Conservation (phyloP, 129 eudicot species). For the Flaveria bidentis region DNA sequence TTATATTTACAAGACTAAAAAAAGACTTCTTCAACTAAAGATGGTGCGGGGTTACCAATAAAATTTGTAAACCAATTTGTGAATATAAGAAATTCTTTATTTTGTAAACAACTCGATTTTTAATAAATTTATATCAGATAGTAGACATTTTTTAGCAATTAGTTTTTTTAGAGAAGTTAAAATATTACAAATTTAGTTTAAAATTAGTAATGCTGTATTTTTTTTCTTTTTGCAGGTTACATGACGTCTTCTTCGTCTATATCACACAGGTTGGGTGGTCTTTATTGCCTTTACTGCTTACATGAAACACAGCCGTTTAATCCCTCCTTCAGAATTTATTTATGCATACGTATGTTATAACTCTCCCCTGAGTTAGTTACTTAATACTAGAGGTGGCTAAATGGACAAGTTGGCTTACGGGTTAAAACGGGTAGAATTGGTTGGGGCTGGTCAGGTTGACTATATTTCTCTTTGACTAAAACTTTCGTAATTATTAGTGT, state of each 20-base stretch:
- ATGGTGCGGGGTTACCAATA: too few species aligned
- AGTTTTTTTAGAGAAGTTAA: too few species aligned
- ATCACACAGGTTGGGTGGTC: slow-evolving; percentile 69
- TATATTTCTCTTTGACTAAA: neutral
- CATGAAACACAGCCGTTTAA: slow-evolving; percentile 87
- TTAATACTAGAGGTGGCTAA: slow-evolving; percentile 6
- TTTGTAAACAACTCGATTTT: too few species aligned
- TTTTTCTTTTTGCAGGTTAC: slow-evolving; percentile 52
- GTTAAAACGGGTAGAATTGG: neutral
- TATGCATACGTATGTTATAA: slow-evolving; percentile 62
- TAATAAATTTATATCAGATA: too few species aligned
- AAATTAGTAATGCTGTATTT: neutral
- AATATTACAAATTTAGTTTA: too few species aligned
- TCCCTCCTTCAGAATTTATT: slow-evolving; percentile 75
- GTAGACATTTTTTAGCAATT: too few species aligned
- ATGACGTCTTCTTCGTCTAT: slow-evolving; percentile 50
- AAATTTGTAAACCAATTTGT: too few species aligned
- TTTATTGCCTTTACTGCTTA: slow-evolving; percentile 82
- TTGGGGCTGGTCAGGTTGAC: neutral
- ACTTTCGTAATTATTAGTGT: neutral
- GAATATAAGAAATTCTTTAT: too few species aligned
- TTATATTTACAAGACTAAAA: slow-evolving; percentile 35
- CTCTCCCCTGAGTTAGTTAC: slow-evolving; percentile 19
- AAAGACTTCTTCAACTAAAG: too few species aligned
- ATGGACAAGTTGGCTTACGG: neutral